Conservation (phyloP, 768 basidiomycete genomes). For the Tylopilus sp. region DNA sequence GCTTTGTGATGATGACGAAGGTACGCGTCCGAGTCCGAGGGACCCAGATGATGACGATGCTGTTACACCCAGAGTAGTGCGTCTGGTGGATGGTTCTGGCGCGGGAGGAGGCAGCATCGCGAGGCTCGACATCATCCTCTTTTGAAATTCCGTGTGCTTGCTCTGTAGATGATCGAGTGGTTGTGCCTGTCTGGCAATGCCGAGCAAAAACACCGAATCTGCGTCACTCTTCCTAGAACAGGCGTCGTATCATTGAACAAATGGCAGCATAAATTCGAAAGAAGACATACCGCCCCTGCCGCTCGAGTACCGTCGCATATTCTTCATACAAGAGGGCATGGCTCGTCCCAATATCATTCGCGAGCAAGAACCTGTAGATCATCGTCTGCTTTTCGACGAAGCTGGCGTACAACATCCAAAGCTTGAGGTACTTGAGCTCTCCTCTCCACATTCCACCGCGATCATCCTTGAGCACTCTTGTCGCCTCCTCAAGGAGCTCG, state of each 20-base stretch:
- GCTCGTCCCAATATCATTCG: slow-evolving; percentile 84
- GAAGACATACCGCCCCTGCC: slow-evolving; percentile 65
- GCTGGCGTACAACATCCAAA: slow-evolving; percentile 93
- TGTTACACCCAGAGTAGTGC: slow-evolving; percentile 45
- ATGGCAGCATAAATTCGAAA: slow-evolving; percentile 31
- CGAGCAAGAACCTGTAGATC: slow-evolving; percentile 86
- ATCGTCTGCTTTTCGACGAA: slow-evolving; percentile 87
- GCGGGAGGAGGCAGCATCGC: slow-evolving; percentile 36
- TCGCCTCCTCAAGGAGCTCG: slow-evolving; percentile 89
- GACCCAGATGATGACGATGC: slow-evolving; percentile 34
- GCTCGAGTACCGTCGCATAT: slow-evolving; percentile 80
- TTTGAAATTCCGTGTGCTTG: slow-evolving; percentile 85
- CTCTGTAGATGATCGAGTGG: slow-evolving; percentile 79
- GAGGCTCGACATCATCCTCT: slow-evolving; percentile 71
- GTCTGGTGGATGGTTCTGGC: slow-evolving; percentile 37
- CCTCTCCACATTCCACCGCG: slow-evolving; percentile 69
- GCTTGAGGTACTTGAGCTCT: slow-evolving; percentile 84
- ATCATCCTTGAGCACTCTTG: slow-evolving; percentile 76
- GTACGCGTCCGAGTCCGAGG: slow-evolving; percentile 10
- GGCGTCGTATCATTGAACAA: slow-evolving; percentile 13
- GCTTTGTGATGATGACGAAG: slow-evolving; percentile 18
- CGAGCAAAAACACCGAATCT: slow-evolving; percentile 86
- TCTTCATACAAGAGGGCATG: slow-evolving; percentile 90
- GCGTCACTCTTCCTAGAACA: slow-evolving; percentile 72
- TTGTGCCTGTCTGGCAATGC: slow-evolving; percentile 76